These are phyloP conservation scores for Tylopilus plumbeoviolaceoides DNA, from an alignment of 768 basidiomycete genomes.

Conservation along the genomic window DNA sequence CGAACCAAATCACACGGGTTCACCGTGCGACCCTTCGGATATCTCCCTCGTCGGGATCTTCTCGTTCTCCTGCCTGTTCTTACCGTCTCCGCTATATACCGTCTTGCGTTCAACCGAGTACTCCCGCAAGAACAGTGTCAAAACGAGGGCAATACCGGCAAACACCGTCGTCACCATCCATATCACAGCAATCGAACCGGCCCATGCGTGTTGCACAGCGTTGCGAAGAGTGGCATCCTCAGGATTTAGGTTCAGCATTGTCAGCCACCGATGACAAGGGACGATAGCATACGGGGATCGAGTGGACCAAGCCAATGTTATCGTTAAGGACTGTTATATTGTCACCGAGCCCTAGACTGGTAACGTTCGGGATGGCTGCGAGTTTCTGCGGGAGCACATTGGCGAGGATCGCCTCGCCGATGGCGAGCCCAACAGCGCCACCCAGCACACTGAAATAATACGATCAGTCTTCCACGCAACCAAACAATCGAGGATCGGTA, in stretches of 20 bases:
- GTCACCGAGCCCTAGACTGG: constrained; percentile 27
- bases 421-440: constrained; percentile 66
- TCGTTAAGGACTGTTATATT: constrained; percentile 41
- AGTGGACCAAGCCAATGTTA: constrained; percentile 40
- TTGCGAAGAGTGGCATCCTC: constrained; percentile 48
- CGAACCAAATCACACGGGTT: background rate
- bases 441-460: constrained; percentile 50
- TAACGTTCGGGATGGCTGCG: constrained; percentile 29
- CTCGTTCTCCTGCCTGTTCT: constrained; percentile 19
- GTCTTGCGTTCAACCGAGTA: constrained; percentile 57
- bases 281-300: constrained; percentile 10
- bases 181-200: constrained; percentile 55
- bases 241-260: background rate
- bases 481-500: background rate
- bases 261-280: background rate
- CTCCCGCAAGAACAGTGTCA: constrained; percentile 49
- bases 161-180: constrained; percentile 66
- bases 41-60: background rate
- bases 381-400: constrained; percentile 43
- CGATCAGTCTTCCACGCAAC: background rate
- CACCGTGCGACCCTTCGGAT: background rate
- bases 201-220: constrained; percentile 56
- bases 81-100: constrained; percentile 32
- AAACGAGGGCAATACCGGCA: constrained; percentile 47
- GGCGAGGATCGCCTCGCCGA: constrained; percentile 67